These are phyloP conservation scores for Microdochium bolleyi DNA, from an alignment of 2,329 filamentous ascomycete species.

Conservation along the genomic window DNA sequence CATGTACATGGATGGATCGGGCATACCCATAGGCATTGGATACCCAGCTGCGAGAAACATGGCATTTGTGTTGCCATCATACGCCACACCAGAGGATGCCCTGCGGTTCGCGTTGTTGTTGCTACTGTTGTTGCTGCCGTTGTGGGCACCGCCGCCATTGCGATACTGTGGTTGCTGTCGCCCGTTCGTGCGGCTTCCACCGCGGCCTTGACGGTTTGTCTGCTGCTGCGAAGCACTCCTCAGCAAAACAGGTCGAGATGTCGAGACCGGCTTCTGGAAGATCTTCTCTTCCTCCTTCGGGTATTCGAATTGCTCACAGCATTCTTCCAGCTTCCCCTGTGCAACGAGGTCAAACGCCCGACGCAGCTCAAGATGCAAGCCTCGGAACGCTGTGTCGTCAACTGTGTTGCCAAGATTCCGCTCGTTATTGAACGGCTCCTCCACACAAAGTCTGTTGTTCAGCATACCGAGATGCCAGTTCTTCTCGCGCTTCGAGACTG, in stretches of 20 bases:
- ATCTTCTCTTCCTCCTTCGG: constrained; percentile 71
- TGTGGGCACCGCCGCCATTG: constrained; percentile 26
- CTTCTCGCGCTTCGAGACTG: constrained; percentile 77
- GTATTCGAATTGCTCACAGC: constrained; percentile 81
- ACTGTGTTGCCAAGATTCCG: constrained; percentile 94
- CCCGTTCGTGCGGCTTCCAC: constrained; percentile 39
- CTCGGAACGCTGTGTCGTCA: constrained; percentile 88
- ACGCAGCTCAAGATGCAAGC: constrained; percentile 82
- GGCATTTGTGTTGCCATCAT: constrained; percentile 32
- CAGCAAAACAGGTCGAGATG: constrained; percentile 47
- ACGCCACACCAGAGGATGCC: constrained; percentile 44
- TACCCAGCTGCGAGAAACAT: constrained; percentile 31
- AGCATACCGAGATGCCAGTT: constrained; percentile 67
- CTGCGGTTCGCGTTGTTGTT: constrained; percentile 32
- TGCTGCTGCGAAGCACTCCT: constrained; percentile 56
- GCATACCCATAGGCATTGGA: constrained; percentile 30
- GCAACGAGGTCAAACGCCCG: constrained; percentile 79
- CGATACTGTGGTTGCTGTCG: constrained; percentile 28
- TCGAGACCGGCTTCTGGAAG: constrained; percentile 47
- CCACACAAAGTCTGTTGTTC: constrained; percentile 85
- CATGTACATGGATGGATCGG: constrained; percentile 43
- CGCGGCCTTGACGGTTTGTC: constrained; percentile 34
- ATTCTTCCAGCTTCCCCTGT: constrained; percentile 70
- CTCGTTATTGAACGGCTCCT: constrained; percentile 88
- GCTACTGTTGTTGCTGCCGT: constrained; percentile 17